These are phyloP conservation scores for Ceratocystiopsis brevicomis DNA, from an alignment of 2,329 filamentous ascomycete genomes.

Conservation along the genomic window DNA sequence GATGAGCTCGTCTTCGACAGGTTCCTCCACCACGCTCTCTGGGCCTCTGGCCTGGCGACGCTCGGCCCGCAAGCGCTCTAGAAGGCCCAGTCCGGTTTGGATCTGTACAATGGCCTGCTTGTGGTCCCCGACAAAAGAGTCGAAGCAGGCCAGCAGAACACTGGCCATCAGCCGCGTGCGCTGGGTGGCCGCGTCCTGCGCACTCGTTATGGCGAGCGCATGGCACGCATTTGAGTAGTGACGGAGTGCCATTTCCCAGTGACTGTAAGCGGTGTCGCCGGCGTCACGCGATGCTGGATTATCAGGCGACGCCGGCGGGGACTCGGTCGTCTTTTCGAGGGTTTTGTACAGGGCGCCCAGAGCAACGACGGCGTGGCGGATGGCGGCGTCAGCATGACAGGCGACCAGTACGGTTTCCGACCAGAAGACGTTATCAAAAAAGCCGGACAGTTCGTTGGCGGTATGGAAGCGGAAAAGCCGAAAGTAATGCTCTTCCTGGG, in stretches of 20 bases:
- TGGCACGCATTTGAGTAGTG: conserved; percentile 39
- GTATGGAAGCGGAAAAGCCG: conserved; percentile 42
- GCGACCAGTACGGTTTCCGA: conserved; percentile 41
- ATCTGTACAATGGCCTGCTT: conserved; percentile 42
- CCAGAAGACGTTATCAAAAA: conserved; percentile 50
- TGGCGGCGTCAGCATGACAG: conserved; percentile 40
- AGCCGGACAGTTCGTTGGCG: conserved; percentile 43
- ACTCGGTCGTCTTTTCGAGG: conserved; percentile 36
- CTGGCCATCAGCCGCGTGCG: conserved; percentile 43
- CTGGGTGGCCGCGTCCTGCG: conserved; percentile 19
- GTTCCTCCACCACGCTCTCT: conserved; percentile 15
- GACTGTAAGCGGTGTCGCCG: conserved; percentile 18
- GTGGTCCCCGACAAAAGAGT: conserved; percentile 47
- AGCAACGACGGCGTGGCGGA: conserved; percentile 46
- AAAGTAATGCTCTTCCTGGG: conserved; percentile 39
- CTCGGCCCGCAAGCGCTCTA: conserved; percentile 33
- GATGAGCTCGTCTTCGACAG: conserved; percentile 38
- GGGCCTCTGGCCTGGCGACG: conserved; percentile 16
- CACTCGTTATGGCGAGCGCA: conserved; percentile 26
- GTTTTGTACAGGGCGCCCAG: conserved; percentile 50
- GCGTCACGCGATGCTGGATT: conserved; percentile 13
- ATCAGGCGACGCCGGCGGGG: conserved; percentile 27
- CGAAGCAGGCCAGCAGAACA: conserved; percentile 47
- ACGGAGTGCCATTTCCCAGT: conserved; percentile 41
- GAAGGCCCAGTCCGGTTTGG: conserved; percentile 34